Conservation (phyloP, 352 stramenopile genomes). For the Saprolegnia parasitica region DNA sequence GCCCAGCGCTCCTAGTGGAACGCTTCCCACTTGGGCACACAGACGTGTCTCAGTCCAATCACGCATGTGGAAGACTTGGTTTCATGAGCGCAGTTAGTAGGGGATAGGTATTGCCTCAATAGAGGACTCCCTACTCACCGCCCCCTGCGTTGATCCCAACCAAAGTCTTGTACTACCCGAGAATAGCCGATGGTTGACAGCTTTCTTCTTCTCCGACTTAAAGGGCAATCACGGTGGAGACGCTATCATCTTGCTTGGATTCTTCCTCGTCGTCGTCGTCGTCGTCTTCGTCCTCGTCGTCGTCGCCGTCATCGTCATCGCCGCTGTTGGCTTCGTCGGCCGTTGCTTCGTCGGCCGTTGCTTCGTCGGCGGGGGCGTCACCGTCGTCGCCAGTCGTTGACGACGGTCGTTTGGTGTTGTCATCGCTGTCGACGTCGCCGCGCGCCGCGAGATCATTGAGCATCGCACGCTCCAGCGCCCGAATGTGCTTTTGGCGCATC, state of each 20-base stretch:
- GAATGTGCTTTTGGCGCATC: conserved; percentile 56
- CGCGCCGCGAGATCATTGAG: conserved; percentile 31
- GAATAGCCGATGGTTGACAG: background rate
- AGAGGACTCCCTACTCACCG: too few relatives aligned
- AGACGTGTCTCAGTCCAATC: too few relatives aligned
- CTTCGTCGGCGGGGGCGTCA: background rate
- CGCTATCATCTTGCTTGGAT: conserved; percentile 9
- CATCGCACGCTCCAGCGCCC: conserved; percentile 68
- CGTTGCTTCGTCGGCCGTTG: conserved; percentile 9
- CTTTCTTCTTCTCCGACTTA: background rate
- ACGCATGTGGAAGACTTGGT: too few relatives aligned
- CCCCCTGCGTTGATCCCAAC: too few relatives aligned
- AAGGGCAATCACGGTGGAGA: background rate
- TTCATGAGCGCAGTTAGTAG: too few relatives aligned
- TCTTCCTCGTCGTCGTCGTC: conserved; percentile 21
- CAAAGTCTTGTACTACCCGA: background rate
- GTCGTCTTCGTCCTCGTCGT: conserved; percentile 14
- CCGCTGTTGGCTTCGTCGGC: conserved; percentile 2
- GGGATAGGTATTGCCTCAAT: too few relatives aligned
- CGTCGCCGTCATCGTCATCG: background rate
- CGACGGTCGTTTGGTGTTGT: conserved; percentile 1
- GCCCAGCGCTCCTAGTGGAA: too few relatives aligned
- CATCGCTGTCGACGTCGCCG: conserved; percentile 27
- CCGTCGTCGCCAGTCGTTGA: background rate
- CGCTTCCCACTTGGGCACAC: too few relatives aligned